Evolutionary conservation across 768 basidiomycete genomes (phyloP).

Genomic region (Coprinellus aureogranulatus): DNA sequence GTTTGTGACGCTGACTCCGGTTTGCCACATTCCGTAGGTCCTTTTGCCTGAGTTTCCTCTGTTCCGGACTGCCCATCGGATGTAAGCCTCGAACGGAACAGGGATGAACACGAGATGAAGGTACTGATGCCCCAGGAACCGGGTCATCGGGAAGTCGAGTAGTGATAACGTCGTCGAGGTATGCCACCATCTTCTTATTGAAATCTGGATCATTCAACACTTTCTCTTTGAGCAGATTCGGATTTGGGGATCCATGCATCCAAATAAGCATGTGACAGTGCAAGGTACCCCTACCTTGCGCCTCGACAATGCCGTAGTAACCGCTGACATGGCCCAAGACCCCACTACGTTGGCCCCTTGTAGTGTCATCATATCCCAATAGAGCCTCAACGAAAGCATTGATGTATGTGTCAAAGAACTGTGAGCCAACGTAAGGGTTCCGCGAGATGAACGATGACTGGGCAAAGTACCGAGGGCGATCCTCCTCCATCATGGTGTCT

Average conservation of each 20-base stretch:
- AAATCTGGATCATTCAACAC: slow-evolving; percentile 3
- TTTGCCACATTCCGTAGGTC: slow-evolving; percentile 24
- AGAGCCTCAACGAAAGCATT: slow-evolving; percentile 28
- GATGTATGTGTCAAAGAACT: slow-evolving; percentile 43
- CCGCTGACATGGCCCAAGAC: slow-evolving; percentile 30
- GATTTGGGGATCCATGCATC: slow-evolving; percentile 32
- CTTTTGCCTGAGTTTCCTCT: background rate
- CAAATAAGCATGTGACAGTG: slow-evolving; percentile 43
- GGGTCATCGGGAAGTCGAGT: slow-evolving; percentile 12
- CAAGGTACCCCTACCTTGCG: slow-evolving; percentile 35
- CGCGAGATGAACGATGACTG: slow-evolving; percentile 33
- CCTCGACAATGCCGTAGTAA: slow-evolving; percentile 41
- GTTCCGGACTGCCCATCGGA: background rate
- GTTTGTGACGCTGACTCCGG: slow-evolving; percentile 30
- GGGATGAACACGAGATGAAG: slow-evolving; percentile 8
- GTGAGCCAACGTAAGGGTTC: slow-evolving; percentile 36
- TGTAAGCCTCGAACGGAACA: slow-evolving; percentile 11
- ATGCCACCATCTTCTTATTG: background rate
- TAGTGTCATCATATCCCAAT: slow-evolving; percentile 19
- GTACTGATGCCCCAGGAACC: background rate
- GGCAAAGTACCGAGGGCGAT: slow-evolving; percentile 27
- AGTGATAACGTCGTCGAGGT: background rate
- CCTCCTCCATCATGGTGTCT: slow-evolving; percentile 22
- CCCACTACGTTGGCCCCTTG: slow-evolving; percentile 18
- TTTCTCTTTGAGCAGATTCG: slow-evolving; percentile 21